phyloP scores from a whole-genome alignment of 2,329 filamentous ascomycete species.

The Apiospora koreana region DNA sequence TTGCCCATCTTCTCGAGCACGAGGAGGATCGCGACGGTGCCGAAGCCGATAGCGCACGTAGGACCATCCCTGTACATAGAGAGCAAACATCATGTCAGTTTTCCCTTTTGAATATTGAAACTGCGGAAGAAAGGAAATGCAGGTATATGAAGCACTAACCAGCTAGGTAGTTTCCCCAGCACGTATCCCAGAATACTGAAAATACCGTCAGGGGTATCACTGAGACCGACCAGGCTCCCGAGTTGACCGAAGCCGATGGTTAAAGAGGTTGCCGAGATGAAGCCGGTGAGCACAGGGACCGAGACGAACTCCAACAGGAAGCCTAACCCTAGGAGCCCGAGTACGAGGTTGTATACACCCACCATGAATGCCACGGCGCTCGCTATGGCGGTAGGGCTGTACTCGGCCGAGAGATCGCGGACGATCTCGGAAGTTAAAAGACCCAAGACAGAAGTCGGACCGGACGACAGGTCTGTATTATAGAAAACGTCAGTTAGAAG shows the following conservation, averaged over 20 bases:
- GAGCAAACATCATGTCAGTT: not conserved
- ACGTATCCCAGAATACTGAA: conserved; percentile 61
- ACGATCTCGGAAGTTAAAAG: conserved; percentile 65
- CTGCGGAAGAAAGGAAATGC: no score
- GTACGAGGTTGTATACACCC: conserved; percentile 58
- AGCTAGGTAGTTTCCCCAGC: conserved; percentile 55
- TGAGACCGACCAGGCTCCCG: conserved; percentile 59
- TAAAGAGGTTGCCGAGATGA: conserved; percentile 66
- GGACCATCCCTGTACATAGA: conserved; percentile 46
- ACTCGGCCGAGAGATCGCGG: conserved; percentile 51
- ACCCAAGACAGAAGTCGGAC: conserved; percentile 65
- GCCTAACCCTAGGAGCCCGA: conserved; percentile 64
- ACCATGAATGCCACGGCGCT: conserved; percentile 65
- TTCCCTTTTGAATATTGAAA: not conserved
- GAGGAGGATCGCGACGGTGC: conserved; percentile 56
- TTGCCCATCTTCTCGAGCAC: conserved; percentile 59
- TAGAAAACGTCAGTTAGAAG: conserved; percentile 1
- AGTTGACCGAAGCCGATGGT: conserved; percentile 68
- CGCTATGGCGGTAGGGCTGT: conserved; percentile 56
- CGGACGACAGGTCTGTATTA: conserved; percentile 56
- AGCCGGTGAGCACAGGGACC: conserved; percentile 63
- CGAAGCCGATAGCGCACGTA: conserved; percentile 61
- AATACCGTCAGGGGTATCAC: conserved; percentile 49
- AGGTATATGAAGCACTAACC: not conserved
- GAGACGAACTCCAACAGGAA: conserved; percentile 69